Evolutionary conservation across 2,329 filamentous ascomycete genomes (phyloP), one percentile per base, ranked within the genome.

Genomic region (Ramularia endophylla): DNA sequence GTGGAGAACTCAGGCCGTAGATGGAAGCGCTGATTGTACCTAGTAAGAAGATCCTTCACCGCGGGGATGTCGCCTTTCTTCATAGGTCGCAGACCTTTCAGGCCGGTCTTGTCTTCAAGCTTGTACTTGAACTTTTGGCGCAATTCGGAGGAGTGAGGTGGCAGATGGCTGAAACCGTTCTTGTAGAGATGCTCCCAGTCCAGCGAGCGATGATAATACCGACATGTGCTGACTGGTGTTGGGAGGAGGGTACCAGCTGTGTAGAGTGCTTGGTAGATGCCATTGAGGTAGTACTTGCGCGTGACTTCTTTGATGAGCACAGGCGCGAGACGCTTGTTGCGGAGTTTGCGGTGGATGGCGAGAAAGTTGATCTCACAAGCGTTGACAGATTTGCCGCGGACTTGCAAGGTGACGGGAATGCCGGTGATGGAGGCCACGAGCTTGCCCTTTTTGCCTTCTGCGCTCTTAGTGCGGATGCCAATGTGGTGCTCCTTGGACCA

Each of bases 231-330:
- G 49, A 98, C 79, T 4, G 92, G 92, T 27, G 83, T 94, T 19
- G 92, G 92, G 2, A 98, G 75, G 28, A 98, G 81, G 15, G 90
- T 82, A 28, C 92, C 92, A 19, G 83, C 92, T 1, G 92, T 98
- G 70, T 95, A 97, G 44, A 98, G 86, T 36, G 90, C 92, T 67
- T 98, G 92, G 75, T 85, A 97, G 52, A 94, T 83, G 42, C 83
- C 85, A 50, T 85, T 74, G 35, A 88, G 68, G 65, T 97, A 94
- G 72, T 87, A 94, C 50, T 88, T 78, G 35, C 92, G 83, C 4
- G 92, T 98, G 56, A 98, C 87, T 64, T 98, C 92, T 66, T 95
- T 95, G 72, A 98, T 98, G 39, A 98, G 78, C 2, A 97, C 85
- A 0, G 92, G 92, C 0, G 92, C 82, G 31, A 98, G 79, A 40